Base-by-base conservation (phyloP, 345 rosid genomes). In the Eutrema japonicum region DNA sequence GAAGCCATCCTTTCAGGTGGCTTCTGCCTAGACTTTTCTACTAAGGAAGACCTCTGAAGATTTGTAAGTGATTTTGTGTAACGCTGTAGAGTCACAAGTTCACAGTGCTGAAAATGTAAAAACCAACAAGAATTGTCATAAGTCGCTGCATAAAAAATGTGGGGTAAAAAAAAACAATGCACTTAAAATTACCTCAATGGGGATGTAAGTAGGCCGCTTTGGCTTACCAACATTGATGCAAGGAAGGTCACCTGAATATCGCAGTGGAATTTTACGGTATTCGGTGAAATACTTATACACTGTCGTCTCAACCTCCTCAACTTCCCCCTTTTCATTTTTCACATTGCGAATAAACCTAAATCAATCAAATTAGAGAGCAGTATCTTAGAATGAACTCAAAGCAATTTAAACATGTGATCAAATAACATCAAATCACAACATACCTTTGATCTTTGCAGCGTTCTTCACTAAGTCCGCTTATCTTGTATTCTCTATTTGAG, bases 161-260 rank as follows among this genome's bases (percentile, higher is more conserved):
- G 16, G 40, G 40, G 40, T 11, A 18, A 52, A 66, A 12, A 70
- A 8, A 12, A 47, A 71, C 27, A 67, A 5, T 32, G 11, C 5
- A 41, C 4, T 56, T 49, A 30, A 22, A 8, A 46, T 45, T 65
- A 89, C 97, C 96, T 94, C 97, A 26, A 91, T 26, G 16, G 98
- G 97, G 75, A 89, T 71, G 76, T 80, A 91, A 35, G 87, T 86
- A 1, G 98, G 98, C 22, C 92, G 84, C 75, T 91, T 89, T 27
- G 97, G 90, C 78, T 88, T 94, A 27, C 98, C 98, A 59, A 94
- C 98, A 77, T 91, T 89, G 22, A 94, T 85, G 78, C 98, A 94
- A 6, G 96, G 98, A 2, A 89, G 71, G 66, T 82, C 87, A 13
- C 72, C 91, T 47, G 98, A 91, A 73, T 89, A 89, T 0, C 66